phyloP scores from a whole-genome alignment of 164 flowering plant species.

The Macadamia tetraphylla region DNA sequence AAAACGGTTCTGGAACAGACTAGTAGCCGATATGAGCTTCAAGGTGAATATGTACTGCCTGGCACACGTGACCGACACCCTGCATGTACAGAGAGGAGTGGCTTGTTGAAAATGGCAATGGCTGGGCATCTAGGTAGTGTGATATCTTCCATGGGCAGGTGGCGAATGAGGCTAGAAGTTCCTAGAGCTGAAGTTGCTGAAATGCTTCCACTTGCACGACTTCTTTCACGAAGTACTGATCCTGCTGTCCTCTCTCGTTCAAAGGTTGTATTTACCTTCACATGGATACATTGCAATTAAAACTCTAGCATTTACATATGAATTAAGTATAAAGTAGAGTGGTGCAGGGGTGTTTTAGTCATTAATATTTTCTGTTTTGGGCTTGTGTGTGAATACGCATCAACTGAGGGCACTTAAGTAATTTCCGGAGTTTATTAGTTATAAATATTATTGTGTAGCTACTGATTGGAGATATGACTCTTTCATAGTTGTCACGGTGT shows the following conservation, averaged over 20 bases:
- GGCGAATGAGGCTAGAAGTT: constrained; percentile 98
- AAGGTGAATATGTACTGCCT: constrained; percentile 98
- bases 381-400: too few relatives aligned
- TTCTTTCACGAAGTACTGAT: constrained; percentile 92
- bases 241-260: constrained; percentile 96
- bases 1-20: constrained; percentile 83
- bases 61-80: constrained; percentile 75
- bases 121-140: constrained; percentile 84
- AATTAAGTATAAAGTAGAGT: too few relatives aligned
- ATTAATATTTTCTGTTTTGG: too few relatives aligned
- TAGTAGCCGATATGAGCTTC: constrained; percentile 89
- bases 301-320: too few relatives aligned
- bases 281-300: not conserved
- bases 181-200: constrained; percentile 94
- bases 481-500: too few relatives aligned
- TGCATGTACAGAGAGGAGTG: constrained; percentile 48
- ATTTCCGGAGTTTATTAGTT: too few relatives aligned
- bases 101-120: constrained; percentile 70
- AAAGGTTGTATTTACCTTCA: constrained; percentile 47
- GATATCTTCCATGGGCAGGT: constrained; percentile 98
- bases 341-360: too few relatives aligned
- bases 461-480: too few relatives aligned
- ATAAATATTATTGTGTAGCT: too few relatives aligned
- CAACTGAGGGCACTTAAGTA: too few relatives aligned
- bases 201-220: constrained; percentile 98